Base-by-base conservation (phyloP, 2,329 filamentous ascomycete genomes). In the Aspergillus sp. region DNA sequence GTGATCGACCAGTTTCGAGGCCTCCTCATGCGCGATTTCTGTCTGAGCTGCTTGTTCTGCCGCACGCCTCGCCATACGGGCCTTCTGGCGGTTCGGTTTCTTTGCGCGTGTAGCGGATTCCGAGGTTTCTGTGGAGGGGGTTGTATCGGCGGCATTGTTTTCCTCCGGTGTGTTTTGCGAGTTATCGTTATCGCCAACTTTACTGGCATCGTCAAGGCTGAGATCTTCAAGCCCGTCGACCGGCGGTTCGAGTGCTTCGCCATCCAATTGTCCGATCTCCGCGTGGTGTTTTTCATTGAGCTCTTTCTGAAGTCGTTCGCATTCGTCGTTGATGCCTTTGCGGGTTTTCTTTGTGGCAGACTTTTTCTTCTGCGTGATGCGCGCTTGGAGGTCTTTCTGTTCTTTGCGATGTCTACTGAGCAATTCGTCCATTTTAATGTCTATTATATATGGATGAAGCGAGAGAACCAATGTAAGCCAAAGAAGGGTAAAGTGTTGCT, bases 351-450 rank as follows among this genome's bases (percentile, higher is more conserved):
- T 98, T 41, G 85, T 94, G 10, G 93, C 90, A 57, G 86, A 85
- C 75, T 96, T 97, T 76, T 96, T 98, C 77, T 96, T 97, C 70
- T 85, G 89, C 4, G 88, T 96, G 61, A 94, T 82, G 49, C 85
- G 83, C 43, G 81, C 79, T 66, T 94, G 87, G 28, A 98, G 77
- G 51, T 97, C 91, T 57, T 83, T 84, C 65, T 86, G 82, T 70
- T 98, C 91, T 68, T 88, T 93, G 59, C 88, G 83, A 66, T 98
- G 93, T 41, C 83, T 85, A 34, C 82, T 73, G 58, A 88, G 83
- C 47, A 93, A 72, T 52, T 86, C 82, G 50, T 96, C 90, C 68
- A 93, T 80, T n/a, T 40, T 35, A 4, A 12, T 29, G 4, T 28
- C 7, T 41, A 41, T 4, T 5, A 30, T 33, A 43, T 39, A 39